A percentile compares a stretch with the other conserved stretches of the same genome.
phyloP scores from a whole-genome alignment of 129 eudicot species.

The Ambrosia artemisiifolia region DNA sequence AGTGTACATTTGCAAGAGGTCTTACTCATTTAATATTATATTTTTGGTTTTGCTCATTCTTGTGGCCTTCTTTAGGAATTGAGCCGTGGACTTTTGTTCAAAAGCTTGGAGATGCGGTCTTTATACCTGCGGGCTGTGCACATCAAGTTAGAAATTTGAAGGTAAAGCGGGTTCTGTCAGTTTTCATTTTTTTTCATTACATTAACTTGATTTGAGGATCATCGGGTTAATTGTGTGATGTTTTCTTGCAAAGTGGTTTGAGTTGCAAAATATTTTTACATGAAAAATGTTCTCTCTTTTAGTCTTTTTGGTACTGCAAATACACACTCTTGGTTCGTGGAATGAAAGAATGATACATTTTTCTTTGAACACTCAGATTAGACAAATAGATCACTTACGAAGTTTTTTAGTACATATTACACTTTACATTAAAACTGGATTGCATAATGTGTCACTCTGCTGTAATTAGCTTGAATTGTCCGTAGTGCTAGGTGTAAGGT shows the following conservation, averaged over 20 bases:
- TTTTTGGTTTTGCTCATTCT: not conserved
- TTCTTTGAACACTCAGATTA: no score
- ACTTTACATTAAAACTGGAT: no score
- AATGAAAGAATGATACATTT: no score
- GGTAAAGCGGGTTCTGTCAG: conserved; percentile 17
- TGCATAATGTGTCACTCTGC: no score
- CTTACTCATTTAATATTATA: not conserved
- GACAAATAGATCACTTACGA: no score
- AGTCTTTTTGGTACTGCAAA: no score
- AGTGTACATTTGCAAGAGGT: conserved; percentile 20
- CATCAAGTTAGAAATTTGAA: conserved; percentile 53
- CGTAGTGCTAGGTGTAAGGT: no score
- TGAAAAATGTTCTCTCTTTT: not conserved
- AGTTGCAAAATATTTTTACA: not conserved
- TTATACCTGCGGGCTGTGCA: conserved; percentile 57
- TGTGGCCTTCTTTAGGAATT: conserved; percentile 25
- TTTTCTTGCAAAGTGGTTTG: not conserved
- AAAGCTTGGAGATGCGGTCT: conserved; percentile 54
- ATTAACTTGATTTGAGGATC: conserved; percentile 3
- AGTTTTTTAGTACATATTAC: no score
- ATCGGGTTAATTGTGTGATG: not conserved
- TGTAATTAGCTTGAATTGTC: no score
- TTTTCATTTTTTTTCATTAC: not conserved
- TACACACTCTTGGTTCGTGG: no score
- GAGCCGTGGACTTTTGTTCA: conserved; percentile 62